Evolutionary conservation across 2,329 filamentous ascomycete genomes (phyloP), one percentile per base, ranked within the genome.

Genomic region (Metarhizium anisopliae): DNA sequence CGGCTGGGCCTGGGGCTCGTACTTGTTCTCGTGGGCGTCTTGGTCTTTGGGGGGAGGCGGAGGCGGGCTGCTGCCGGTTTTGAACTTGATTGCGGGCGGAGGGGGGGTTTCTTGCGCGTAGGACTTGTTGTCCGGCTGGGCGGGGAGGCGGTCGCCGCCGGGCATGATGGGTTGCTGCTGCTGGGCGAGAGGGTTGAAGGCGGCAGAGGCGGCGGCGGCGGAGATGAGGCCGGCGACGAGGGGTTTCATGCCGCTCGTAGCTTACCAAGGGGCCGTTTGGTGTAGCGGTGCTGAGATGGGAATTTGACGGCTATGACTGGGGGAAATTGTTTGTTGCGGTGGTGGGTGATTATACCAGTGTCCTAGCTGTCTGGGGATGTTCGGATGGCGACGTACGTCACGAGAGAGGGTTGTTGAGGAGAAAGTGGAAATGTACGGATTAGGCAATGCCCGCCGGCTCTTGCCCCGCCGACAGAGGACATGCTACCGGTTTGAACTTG

Each of bases 1-100:
- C 51, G 76, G 76, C 55, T 54, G 60, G 55, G 11, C 57, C 47
- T 30, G 49, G 57, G 25, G 59, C 1, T 49, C 32, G 32, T 58
- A 50, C 3, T n/a, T 42, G 7, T 38, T 8, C 18, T 45, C 62
- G 45, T 61, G 61, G 53, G 59, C 59, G 43, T 36, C 61, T 50
- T 47, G 52, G 50, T 45, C 16, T 47, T 57, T 45, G 50, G 59
- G 47, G 40, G 30, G 42, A 14, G 53, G 50, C 7, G 54, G 55
- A 7, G 32, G 32, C 32, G 32, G 32, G 32, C 32, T 36, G 38
- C 45, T 35, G 38, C 16, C n/a, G 45, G 50, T 11, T 51, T 52
- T 49, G 55, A 59, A 54, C 38, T 50, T 55, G 51, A 55, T 40
- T 30, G 36, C 55, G 8, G 45, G 55, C 36, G 35, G 58, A 2